Evolutionary conservation across 768 basidiomycete species (phyloP).

Genomic region (Harrya chromipes): DNA sequence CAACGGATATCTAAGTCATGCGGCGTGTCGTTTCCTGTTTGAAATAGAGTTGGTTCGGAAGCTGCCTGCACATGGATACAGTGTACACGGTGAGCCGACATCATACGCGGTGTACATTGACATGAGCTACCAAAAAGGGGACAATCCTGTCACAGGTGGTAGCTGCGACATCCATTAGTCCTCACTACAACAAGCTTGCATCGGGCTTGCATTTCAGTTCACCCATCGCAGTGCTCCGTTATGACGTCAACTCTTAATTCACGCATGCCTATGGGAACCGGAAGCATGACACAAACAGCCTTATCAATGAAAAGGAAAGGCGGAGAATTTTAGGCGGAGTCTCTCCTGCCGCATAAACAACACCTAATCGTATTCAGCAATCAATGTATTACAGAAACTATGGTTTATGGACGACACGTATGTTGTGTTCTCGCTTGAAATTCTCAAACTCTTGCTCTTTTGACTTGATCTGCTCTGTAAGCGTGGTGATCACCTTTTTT

Average conservation of each 20-base stretch:
- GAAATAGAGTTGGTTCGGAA: not conserved
- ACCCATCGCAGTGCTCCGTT: not conserved
- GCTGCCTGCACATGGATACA: not conserved
- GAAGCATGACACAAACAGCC: not conserved
- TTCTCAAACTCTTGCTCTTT: conserved; percentile 82
- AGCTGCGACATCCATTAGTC: no score
- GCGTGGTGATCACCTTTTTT: conserved; percentile 68
- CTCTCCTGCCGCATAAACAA: not conserved
- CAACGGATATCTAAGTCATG: not conserved
- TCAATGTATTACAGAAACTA: conserved; percentile 12
- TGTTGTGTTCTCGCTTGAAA: conserved; percentile 76
- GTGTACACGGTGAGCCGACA: not conserved
- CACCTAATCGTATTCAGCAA: not conserved
- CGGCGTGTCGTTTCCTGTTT: not conserved
- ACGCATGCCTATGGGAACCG: not conserved
- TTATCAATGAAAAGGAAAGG: not conserved
- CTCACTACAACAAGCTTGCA: no score
- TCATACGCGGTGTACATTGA: not conserved
- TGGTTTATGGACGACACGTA: conserved; percentile 51
- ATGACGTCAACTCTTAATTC: not conserved
- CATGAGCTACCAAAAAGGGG: conserved; percentile 2
- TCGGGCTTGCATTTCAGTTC: no score
- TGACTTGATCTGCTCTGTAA: conserved; percentile 84
- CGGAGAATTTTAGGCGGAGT: not conserved
- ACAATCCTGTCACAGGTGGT: not conserved